phyloP scores from a whole-genome alignment of 805 yeast genomes.

The Candida silvatica region DNA sequence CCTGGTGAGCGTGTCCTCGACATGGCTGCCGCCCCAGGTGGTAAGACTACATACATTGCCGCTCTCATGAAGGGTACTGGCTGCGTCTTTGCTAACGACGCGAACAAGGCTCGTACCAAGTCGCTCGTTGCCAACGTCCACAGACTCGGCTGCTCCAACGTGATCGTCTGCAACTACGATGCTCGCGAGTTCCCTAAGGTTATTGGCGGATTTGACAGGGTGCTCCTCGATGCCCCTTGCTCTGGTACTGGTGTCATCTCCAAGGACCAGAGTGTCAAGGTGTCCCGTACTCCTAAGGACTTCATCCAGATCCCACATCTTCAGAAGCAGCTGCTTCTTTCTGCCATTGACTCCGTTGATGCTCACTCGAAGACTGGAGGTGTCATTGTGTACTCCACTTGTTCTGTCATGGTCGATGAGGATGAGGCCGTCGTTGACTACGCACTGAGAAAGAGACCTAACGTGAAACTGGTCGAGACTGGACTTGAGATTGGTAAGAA shows the following conservation, averaged over 20 bases:
- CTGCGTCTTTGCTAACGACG: constrained; percentile 93
- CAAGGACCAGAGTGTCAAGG: constrained; percentile 91
- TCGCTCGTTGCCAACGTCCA: constrained; percentile 95
- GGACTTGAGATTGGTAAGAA: constrained; percentile 92
- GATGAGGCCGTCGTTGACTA: constrained; percentile 98
- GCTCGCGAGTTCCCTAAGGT: constrained; percentile 98
- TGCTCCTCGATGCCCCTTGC: constrained; percentile 96
- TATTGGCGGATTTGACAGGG: constrained; percentile 96
- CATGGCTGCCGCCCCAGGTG: constrained; percentile 99
- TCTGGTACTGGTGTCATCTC: constrained; percentile 99
- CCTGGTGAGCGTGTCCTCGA: constrained; percentile 92
- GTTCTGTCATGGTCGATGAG: constrained; percentile 97
- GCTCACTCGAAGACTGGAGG: constrained; percentile 91
- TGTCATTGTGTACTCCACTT: constrained; percentile 90
- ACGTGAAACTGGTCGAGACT: constrained; percentile 88
- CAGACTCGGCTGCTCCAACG: constrained; percentile 92
- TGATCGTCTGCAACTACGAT: constrained; percentile 94
- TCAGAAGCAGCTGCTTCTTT: constrained; percentile 85
- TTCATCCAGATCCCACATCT: constrained; percentile 94
- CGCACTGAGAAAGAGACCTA: constrained; percentile 92
- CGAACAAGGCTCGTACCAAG: constrained; percentile 93
- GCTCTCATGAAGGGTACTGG: constrained; percentile 99
- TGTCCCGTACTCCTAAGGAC: constrained; percentile 90
- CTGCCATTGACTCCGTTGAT: constrained; percentile 97
- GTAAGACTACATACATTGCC: constrained; percentile 90